Percentiles rank a stretch among this genome's conserved stretches.
phyloP scores from a whole-genome alignment of 129 eudicot species.

The Daucus carota region DNA sequence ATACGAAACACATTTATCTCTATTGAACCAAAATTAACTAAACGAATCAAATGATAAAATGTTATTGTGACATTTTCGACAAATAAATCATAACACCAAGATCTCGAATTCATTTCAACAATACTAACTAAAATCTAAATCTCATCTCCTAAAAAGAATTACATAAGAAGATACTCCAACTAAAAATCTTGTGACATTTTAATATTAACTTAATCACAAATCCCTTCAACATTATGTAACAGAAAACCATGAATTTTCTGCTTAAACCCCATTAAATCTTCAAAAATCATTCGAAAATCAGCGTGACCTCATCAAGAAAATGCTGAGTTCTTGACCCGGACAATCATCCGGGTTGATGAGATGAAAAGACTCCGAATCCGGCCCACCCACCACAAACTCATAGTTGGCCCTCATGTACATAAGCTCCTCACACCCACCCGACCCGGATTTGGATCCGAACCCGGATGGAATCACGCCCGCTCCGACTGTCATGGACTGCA shows the following conservation, averaged over 20 bases:
- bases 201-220: constrained; percentile 1
- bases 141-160: constrained; percentile 3
- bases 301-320: constrained; percentile 80
- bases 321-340: constrained; percentile 79
- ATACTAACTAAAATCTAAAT: not conserved
- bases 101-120: not conserved
- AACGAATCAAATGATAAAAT: too few relatives aligned
- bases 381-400: constrained; percentile 78
- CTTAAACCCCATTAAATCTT: not conserved
- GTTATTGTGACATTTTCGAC: too few relatives aligned
- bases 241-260: constrained; percentile 22
- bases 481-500: constrained; percentile 71
- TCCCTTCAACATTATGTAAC: not conserved
- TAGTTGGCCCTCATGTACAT: constrained; percentile 95
- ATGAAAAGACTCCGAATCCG: constrained; percentile 85
- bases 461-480: constrained; percentile 83
- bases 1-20: too few relatives aligned
- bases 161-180: constrained; percentile 2
- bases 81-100: too few relatives aligned
- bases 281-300: constrained; percentile 2
- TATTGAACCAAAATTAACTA: too few relatives aligned
- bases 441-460: constrained; percentile 29
- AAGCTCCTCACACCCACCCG: constrained; percentile 36
- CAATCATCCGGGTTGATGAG: constrained; percentile 76
- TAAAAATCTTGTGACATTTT: not conserved